Evolutionary conservation across 768 basidiomycete genomes (phyloP).

Genomic region (Rhizopogon vesiculosus): DNA sequence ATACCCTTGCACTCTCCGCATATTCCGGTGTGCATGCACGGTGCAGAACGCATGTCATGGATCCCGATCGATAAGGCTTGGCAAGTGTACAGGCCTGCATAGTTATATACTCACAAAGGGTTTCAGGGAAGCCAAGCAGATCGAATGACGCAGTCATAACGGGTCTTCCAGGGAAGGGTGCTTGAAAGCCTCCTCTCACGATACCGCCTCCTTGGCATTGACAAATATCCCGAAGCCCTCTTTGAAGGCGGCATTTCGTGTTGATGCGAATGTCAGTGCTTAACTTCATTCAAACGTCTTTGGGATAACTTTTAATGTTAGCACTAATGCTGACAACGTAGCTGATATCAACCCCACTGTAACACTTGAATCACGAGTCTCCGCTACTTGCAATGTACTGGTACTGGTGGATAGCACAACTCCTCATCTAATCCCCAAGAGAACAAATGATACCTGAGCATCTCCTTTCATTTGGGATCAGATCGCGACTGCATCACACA

Average conservation of each 20-base stretch:
- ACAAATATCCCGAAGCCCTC: background rate
- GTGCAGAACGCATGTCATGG: background rate
- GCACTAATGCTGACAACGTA: too few species aligned
- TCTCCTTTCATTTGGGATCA: too few species aligned
- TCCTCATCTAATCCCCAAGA: too few species aligned
- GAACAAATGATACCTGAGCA: too few species aligned
- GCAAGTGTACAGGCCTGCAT: background rate
- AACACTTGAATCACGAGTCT: too few species aligned
- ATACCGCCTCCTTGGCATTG: background rate
- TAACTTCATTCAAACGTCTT: background rate
- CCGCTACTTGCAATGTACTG: too few species aligned
- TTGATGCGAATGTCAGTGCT: background rate
- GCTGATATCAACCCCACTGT: too few species aligned
- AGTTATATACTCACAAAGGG: background rate
- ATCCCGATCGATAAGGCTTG: background rate
- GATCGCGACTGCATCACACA: too few species aligned
- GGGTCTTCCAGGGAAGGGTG: background rate
- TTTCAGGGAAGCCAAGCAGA: background rate
- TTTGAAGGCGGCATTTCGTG: background rate
- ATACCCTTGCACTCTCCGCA: too few species aligned
- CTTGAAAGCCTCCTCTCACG: background rate
- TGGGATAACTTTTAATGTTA: too few species aligned
- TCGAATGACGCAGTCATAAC: background rate
- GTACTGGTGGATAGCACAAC: too few species aligned
- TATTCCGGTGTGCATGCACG: background rate